Base-by-base conservation (phyloP, 2,329 filamentous ascomycete species). In the Chaetomiaceae sp. region DNA sequence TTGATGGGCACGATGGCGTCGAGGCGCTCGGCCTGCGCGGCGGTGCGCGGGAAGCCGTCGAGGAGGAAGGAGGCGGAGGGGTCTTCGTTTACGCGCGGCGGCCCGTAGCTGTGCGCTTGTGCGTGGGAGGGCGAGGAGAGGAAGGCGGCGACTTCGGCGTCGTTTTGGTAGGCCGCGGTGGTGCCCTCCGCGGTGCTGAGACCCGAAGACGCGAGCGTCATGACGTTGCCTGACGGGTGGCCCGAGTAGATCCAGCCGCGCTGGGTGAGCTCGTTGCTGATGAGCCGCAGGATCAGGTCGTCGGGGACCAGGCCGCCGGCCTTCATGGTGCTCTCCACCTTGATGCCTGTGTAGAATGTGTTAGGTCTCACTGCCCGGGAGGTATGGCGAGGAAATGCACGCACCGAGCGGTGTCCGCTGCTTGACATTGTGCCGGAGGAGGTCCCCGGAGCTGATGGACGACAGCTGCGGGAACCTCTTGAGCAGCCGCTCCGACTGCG, bases 11-110 rank as follows among this genome's bases (percentile, higher is more conserved):
- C 82, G 31, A 96, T 78, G 42, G 76, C 74, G 67, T 95, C 91
- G 44, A 97, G 80, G 53, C 85, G 85, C 38, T 74, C 70, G 25
- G 91, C 94, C 72, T 99, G 94, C 3, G 75, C 68, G 1, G 88
- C 87, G 6, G 89, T 99, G 60, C 94, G 87, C 2, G 94, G 94
- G 71, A 97, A 99, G 15, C 94, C 94, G 68, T 99, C 94, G 49
- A 99, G 86, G 59, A 99, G 88, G 70, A 96, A 97, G 1, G 91
- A 96, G 8, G 91, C 90, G 1, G 83, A 75, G 0, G 91, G 88
- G 58, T 87, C 80, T 38, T 94, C 80, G 45, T 85, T 83, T 42
- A 78, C 75, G 50, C 71, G 70, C 27, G 72, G 72, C 55, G 65
- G 71, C 55, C 64, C 62, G 62, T 61, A 69, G 59, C 61, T 68